Evolutionary conservation across 441 rosid species (phyloP), one percentile per base, ranked within the genome.

Genomic region (Eutrema salsugineum): DNA sequence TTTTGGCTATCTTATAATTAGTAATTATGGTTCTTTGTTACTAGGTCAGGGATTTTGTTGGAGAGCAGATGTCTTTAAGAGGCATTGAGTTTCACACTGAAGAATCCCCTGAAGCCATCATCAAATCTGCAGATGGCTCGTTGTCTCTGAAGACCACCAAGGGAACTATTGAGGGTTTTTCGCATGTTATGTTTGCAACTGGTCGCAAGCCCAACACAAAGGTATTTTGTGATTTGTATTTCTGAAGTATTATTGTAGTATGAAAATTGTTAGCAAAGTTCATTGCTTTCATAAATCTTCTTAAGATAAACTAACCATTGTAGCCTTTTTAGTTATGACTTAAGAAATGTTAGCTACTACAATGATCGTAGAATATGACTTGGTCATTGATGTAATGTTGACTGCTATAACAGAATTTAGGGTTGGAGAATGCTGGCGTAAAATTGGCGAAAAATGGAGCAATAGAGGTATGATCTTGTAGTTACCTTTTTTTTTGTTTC

Each of bases 161-260:
- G 80, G 98, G 96, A 81, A 88, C 93, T 22, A 50, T 84, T 62
- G 93, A 88, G 15, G 96, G 98, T 17, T 93, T 91, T 82, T 93
- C 98, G 1, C 98, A 93, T 78, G 47, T 93, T 36, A 93, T 93
- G 97, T 93, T 93, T 86, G 98, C 98, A 55, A 91, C 97, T 47
- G 98, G 98, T 66, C 93, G 97, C 42, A 82, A 83, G 77, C 89
- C 98, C 24, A 91, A 87, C 63, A 93, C 97, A 12, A 91, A 87
- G 98, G 98, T 91, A 81, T 63, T 76, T 6, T 49, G 2, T 60
- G 63, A 20, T 22, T 65, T 65, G 35, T 8, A 35, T 19, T 32
- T 50, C 14, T 38, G 1, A 36, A 38, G 10, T 46, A 47, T 75
- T 3, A 62, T 35, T 28, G 5, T 35, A 16, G 27, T 43, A 5